These are phyloP conservation scores for Phytophthora cactorum DNA, from an alignment of 352 stramenopile species.

Conservation along the genomic window DNA sequence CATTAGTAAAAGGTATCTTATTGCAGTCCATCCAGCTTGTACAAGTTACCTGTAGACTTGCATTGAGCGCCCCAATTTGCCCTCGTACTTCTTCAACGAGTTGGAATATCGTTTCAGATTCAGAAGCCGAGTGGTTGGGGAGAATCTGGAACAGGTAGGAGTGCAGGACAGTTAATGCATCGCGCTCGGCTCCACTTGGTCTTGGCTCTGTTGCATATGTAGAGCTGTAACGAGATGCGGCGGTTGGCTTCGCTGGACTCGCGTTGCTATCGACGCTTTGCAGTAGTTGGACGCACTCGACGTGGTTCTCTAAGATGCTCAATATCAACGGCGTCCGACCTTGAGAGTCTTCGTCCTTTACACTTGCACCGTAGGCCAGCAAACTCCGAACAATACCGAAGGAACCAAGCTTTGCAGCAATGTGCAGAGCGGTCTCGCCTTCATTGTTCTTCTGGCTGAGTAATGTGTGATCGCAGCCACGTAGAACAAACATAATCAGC, in stretches of 20 bases:
- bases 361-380: constrained; percentile 46
- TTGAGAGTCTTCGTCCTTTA: constrained; percentile 59
- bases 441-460: constrained; percentile 90
- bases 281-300: constrained; percentile 69
- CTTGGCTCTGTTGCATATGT: constrained; percentile 8
- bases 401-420: constrained; percentile 68
- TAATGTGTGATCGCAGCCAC: constrained; percentile 61
- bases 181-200: constrained; percentile 21
- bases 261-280: constrained; percentile 38
- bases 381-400: constrained; percentile 48
- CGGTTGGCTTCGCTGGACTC: constrained; percentile 9
- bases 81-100: constrained; percentile 35
- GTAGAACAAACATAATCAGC: constrained; percentile 78
- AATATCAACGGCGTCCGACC: constrained; percentile 67
- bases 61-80: constrained; percentile 32
- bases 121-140: constrained; percentile 16
- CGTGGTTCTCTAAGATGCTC: constrained; percentile 75
- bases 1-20: constrained; percentile 2
- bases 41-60: constrained; percentile 36
- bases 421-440: constrained; percentile 91
- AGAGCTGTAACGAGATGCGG: constrained; percentile 17
- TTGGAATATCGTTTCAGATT: constrained; percentile 39
- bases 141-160: constrained; percentile 36
- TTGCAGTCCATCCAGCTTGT: background rate
- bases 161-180: constrained; percentile 36